Base-by-base conservation (phyloP, 495 filamentous ascomycete species). In the Penicillium parvum region DNA sequence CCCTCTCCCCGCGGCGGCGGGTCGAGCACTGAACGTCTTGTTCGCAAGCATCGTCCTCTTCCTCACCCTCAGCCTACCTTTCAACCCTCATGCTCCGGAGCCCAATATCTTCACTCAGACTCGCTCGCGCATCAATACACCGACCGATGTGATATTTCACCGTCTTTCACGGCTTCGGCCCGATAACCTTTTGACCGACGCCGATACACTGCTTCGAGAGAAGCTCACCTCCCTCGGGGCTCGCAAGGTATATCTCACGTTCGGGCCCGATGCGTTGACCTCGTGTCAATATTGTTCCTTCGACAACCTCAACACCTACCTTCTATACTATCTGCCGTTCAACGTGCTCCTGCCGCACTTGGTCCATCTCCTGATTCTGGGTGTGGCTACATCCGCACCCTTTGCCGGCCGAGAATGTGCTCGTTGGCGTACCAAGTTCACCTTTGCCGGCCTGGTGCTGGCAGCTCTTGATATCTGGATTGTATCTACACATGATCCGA, bases 81-180 rank as follows among this genome's bases (percentile, higher is more conserved):
- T 88, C 65, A 64, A 79, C 18, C 83, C 88, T 1, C 65, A 65
- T 41, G 64, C 68, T 11, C 68, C 69, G 15, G 42, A 53, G 14
- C 78, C 84, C 43, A 96, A 95, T 65, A 71, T 96, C 63, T 96
- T 96, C 78, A 46, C 56, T 17, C 57, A 72, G 8, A 96, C 92
- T 3, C 71, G 79, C 17, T 90, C 86, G 32, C 86, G 90, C 28
- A 74, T 96, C 10, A 88, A 89, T 50, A 96, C 86, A 28, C 81
- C 86, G 10, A 82, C 76, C 23, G 86, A 95, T 58, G 82, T 91
- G 27, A 76, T 98, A 58, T 95, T 96, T 65, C 78, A 72, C 37
- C 88, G 91, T 5, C 78, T 98, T 5, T 61, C 78, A 11, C 58
- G 74, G 14, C 54, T 84, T 38, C 83, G 88, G 1, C 72, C 79